Conservation (phyloP, 371 early-diverging fungal genomes). For the Mortierella sp. region DNA sequence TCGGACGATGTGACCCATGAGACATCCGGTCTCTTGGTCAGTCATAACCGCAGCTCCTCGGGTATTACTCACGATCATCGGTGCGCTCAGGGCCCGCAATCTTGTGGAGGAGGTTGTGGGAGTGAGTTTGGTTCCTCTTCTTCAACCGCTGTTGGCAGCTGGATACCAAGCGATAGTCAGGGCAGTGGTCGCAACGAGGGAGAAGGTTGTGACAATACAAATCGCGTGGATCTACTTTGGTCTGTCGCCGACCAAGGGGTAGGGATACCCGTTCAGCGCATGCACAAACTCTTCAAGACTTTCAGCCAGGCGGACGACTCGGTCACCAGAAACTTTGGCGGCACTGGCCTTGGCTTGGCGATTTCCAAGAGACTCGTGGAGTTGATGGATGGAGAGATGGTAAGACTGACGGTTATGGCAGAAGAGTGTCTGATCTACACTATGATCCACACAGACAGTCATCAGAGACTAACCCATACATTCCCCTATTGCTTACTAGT, state of each 20-base stretch:
- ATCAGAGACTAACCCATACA: not conserved
- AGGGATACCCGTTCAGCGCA: constrained; percentile 66
- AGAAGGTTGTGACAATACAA: not conserved
- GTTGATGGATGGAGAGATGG: constrained; percentile 68
- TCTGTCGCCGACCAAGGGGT: constrained; percentile 67
- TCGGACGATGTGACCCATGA: constrained; percentile 12
- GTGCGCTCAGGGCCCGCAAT: constrained; percentile 6
- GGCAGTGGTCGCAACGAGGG: no score
- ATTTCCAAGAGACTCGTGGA: constrained; percentile 66
- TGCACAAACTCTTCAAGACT: constrained; percentile 65
- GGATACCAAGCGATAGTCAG: no score
- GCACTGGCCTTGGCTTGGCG: constrained; percentile 67
- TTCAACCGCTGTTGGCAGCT: no score
- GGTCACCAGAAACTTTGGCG: constrained; percentile 62
- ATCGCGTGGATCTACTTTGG: constrained; percentile 43
- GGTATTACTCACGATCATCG: no score
- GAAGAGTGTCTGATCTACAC: no score
- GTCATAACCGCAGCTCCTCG: no score
- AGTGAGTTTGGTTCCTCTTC: no score
- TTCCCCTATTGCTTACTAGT: constrained; percentile 12
- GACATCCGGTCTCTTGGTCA: constrained; percentile 21
- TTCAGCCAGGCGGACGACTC: constrained; percentile 73
- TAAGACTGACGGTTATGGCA: constrained; percentile 1
- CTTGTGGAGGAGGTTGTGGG: not conserved
- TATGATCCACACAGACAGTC: no score